A percentile compares a stretch with the other conserved stretches of the same genome.
Conservation (phyloP, 2,329 filamentous ascomycete genomes). For the Hypoxylon sp. region DNA sequence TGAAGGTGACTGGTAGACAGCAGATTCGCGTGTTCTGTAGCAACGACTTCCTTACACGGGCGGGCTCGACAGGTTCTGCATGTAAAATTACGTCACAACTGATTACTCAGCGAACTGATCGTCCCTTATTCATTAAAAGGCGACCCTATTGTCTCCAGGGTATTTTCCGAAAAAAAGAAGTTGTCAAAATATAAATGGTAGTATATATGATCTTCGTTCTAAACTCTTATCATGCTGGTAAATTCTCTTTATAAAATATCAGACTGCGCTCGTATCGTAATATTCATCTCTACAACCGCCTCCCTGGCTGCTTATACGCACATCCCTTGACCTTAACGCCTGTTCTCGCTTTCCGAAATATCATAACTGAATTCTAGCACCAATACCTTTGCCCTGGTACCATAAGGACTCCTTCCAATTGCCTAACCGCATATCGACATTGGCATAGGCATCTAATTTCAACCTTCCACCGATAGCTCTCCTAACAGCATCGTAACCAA, state of each 20-base stretch:
- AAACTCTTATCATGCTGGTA: constrained; percentile 9
- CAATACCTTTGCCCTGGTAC: constrained; percentile 79
- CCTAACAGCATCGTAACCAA: constrained; percentile 86
- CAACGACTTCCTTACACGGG: not conserved
- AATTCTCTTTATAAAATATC: constrained; percentile 15
- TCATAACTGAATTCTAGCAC: constrained; percentile 72
- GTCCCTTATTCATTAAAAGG: no score
- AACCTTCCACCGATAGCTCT: constrained; percentile 85
- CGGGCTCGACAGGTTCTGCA: not conserved
- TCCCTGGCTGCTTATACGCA: not conserved
- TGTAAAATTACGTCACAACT: constrained; percentile 33
- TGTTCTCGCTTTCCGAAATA: constrained; percentile 6
- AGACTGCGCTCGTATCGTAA: constrained; percentile 24
- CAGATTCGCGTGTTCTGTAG: not conserved
- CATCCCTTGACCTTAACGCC: constrained; percentile 25
- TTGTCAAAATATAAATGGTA: not conserved
- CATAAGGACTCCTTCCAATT: constrained; percentile 81
- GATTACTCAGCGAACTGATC: constrained; percentile 18
- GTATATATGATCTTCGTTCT: constrained; percentile 11
- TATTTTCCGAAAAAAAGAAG: not conserved
- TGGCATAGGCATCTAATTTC: constrained; percentile 82
- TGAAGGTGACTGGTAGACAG: not conserved
- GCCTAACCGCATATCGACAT: constrained; percentile 81
- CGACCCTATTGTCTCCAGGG: not conserved
- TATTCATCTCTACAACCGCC: constrained; percentile 14